Conservation (phyloP, 306 rosid species). For the Rosa multiflora region DNA sequence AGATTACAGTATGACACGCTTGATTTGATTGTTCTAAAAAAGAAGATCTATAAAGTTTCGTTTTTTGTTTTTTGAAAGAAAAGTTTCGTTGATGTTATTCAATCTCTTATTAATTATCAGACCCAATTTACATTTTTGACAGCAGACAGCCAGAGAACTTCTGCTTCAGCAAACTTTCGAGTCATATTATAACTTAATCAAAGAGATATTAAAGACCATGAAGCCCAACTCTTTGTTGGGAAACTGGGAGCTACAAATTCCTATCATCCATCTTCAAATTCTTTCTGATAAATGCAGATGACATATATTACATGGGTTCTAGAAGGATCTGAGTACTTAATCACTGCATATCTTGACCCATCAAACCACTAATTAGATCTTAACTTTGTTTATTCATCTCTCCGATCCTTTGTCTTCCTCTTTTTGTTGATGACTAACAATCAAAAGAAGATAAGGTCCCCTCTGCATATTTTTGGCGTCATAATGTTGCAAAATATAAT, state of each 20-base stretch:
- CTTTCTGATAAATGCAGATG: not conserved
- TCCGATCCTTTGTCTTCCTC: not conserved
- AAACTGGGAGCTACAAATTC: not conserved
- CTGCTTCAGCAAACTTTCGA: not conserved
- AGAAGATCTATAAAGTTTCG: not conserved
- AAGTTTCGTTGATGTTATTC: not conserved
- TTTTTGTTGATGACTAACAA: not conserved
- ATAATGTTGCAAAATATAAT: not conserved
- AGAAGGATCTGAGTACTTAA: slow-evolving; percentile 1
- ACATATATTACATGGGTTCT: not conserved
- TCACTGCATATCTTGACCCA: not conserved
- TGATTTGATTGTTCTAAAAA: slow-evolving; percentile 31
- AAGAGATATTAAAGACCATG: not conserved
- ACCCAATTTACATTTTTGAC: not conserved
- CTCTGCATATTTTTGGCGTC: not conserved
- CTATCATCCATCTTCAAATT: not conserved
- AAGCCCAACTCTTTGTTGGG: not conserved
- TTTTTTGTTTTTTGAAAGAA: not conserved
- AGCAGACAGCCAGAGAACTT: not conserved
- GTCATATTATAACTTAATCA: slow-evolving; percentile 2
- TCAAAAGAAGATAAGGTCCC: slow-evolving; percentile 3
- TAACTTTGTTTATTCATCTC: not conserved
- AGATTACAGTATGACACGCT: slow-evolving; percentile 20
- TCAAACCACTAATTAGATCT: not conserved
- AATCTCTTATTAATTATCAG: not conserved